Evolutionary conservation across 495 filamentous ascomycete species (phyloP).

Genomic region (Talaromyces proteolyticus): DNA sequence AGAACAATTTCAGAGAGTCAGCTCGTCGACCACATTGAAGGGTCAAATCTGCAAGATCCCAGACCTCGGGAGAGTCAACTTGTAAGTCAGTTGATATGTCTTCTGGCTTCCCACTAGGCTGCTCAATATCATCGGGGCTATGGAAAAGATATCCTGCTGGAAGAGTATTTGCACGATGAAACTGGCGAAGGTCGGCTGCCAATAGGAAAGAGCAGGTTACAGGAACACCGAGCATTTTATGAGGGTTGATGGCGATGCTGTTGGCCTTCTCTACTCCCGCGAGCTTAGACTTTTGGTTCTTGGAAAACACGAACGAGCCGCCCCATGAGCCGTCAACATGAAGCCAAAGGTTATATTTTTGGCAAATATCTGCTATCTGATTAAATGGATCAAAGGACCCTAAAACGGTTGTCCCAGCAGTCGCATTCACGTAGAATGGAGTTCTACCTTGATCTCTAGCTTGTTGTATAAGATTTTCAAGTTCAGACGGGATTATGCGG

Average conservation of each 20-base stretch:
- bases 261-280: conserved; percentile 67
- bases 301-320: conserved; percentile 74
- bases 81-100: conserved; percentile 17
- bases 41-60: conserved; percentile 90
- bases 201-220: conserved; percentile 89
- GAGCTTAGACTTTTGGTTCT: conserved; percentile 55
- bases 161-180: conserved; percentile 79
- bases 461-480: conserved; percentile 54
- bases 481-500: conserved; percentile 59
- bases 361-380: conserved; percentile 66
- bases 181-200: conserved; percentile 63
- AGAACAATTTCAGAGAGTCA: conserved; percentile 79
- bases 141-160: conserved; percentile 87
- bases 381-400: conserved; percentile 84
- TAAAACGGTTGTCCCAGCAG: conserved; percentile 88
- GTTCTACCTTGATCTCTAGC: conserved; percentile 60
- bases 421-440: conserved; percentile 93
- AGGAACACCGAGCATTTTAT: conserved; percentile 94
- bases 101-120: conserved; percentile 7
- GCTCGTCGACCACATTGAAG: conserved; percentile 86
- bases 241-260: conserved; percentile 81
- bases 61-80: conserved; percentile 52
- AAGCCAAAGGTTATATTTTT: conserved; percentile 71
- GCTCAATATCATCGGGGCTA: conserved; percentile 28
- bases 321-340: conserved; percentile 93